Conservation (phyloP, 306 rosid species). For the Acmispon strigosus region DNA sequence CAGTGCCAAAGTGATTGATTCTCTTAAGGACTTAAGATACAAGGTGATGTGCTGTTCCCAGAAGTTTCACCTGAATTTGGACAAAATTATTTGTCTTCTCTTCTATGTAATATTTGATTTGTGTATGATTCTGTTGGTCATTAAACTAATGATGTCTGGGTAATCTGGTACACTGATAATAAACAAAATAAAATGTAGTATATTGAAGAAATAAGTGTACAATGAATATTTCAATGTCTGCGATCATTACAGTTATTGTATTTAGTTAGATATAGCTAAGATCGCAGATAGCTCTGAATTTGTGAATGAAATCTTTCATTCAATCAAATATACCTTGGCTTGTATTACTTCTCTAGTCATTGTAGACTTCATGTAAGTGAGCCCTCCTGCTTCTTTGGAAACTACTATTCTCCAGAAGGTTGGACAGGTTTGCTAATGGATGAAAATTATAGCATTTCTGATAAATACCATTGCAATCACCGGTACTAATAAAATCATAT, state of each 20-base stretch:
- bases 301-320: slow-evolving; percentile 13
- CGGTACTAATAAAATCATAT: slow-evolving; percentile 10
- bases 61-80: neutral
- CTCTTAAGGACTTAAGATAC: slow-evolving; percentile 68
- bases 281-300: neutral
- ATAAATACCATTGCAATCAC: neutral
- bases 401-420: neutral
- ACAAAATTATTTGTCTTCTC: neutral
- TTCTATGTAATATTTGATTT: neutral
- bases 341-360: neutral
- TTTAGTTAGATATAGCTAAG: neutral
- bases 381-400: neutral
- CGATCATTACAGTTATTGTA: neutral
- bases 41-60: slow-evolving; percentile 42
- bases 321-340: neutral
- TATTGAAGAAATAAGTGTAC: neutral
- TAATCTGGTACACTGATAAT: neutral
- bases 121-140: neutral
- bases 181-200: neutral
- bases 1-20: slow-evolving; percentile 62
- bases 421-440: neutral
- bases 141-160: neutral
- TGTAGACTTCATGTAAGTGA: neutral
- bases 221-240: neutral
- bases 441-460: neutral